phyloP scores from a whole-genome alignment of 768 basidiomycete genomes.

The Serendipita sp. region DNA sequence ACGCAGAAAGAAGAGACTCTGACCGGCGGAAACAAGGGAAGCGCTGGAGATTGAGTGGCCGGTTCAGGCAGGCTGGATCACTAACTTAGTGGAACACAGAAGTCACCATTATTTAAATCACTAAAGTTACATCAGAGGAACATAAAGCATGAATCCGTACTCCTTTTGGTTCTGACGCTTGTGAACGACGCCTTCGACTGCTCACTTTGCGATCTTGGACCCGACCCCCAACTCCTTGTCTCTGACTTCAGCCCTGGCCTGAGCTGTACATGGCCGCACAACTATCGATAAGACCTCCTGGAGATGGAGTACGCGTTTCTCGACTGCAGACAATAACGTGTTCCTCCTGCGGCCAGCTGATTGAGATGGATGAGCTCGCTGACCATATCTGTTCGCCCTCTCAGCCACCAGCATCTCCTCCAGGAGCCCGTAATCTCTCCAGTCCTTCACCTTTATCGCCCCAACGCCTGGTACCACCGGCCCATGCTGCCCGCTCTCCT shows the following conservation, averaged over 20 bases:
- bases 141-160: neutral
- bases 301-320: neutral
- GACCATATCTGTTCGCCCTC: neutral
- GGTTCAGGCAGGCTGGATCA: neutral
- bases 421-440: neutral
- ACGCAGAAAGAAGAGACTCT: neutral
- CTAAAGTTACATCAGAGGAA: neutral
- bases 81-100: neutral
- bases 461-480: neutral
- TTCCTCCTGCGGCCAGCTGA: neutral
- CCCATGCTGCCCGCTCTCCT: neutral
- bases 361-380: neutral
- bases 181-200: no score
- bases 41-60: neutral
- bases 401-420: neutral
- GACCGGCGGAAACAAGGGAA: neutral
- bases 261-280: neutral
- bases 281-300: conserved; percentile 2
- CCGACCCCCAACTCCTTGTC: no score
- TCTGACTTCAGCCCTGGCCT: no score
- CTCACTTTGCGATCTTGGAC: no score
- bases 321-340: neutral
- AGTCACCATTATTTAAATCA: no score
- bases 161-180: no score
- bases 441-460: neutral